These are phyloP conservation scores for Aspergillus hancockii DNA, from an alignment of 495 filamentous ascomycete genomes.

Conservation along the genomic window DNA sequence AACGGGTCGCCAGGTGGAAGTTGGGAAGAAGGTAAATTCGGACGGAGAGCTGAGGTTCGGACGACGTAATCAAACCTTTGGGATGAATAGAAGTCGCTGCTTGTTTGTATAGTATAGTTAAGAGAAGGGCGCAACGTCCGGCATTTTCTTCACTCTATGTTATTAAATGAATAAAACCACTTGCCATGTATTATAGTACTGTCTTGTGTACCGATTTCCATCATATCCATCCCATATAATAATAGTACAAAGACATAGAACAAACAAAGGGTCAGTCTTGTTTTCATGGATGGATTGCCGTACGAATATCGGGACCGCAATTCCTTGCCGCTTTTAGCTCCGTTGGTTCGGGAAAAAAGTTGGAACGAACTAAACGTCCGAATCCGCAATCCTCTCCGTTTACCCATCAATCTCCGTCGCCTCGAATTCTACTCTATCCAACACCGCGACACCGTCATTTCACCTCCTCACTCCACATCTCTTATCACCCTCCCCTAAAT, in stretches of 20 bases:
- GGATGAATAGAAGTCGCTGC: constrained; percentile 1
- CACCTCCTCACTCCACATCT: constrained; percentile 12
- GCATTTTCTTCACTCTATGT: constrained; percentile 23
- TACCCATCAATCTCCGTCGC: constrained; percentile 31
- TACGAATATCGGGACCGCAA: constrained; percentile 18
- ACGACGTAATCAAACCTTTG: background rate
- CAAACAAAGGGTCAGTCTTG: background rate
- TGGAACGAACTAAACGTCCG: constrained; percentile 32
- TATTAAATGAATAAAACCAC: constrained; percentile 20
- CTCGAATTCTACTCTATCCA: constrained; percentile 14
- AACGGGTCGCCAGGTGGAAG: constrained; percentile 79
- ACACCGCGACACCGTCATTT: constrained; percentile 14
- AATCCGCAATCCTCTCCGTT: constrained; percentile 20
- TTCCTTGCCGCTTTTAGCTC: constrained; percentile 43
- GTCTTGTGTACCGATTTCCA: background rate
- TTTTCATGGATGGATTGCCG: background rate
- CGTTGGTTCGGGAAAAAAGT: constrained; percentile 46
- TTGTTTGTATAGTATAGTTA: constrained; percentile 12
- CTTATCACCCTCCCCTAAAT: constrained; percentile 3
- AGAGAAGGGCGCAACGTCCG: constrained; percentile 3
- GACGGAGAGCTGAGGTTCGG: background rate
- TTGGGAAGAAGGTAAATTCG: constrained; percentile 65
- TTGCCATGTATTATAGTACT: constrained; percentile 13
- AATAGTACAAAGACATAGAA: background rate
- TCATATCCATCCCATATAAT: background rate